Conservation (phyloP, 164 flowering plant species). For the Vitis cinerea region DNA sequence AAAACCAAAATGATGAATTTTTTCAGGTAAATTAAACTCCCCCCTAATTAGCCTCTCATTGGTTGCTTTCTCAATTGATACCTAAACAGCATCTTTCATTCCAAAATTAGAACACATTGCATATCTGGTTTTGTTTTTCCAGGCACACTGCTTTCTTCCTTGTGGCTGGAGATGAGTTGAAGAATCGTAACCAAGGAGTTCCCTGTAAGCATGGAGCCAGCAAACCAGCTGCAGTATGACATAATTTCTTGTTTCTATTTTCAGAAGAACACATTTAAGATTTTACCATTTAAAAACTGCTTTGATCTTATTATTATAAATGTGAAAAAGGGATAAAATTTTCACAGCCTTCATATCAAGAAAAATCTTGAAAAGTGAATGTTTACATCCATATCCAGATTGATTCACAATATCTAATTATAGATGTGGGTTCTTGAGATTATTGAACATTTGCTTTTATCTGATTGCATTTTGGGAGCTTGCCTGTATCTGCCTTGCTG, state of each 20-base stretch:
- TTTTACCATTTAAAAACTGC: too few species aligned
- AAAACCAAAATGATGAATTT: slow-evolving; percentile 85
- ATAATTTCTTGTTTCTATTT: not conserved
- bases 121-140: slow-evolving; percentile 20
- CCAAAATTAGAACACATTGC: not conserved
- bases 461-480: too few species aligned
- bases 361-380: too few species aligned
- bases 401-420: too few species aligned
- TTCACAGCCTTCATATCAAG: too few species aligned
- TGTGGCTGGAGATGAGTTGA: slow-evolving; percentile 92
- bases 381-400: too few species aligned
- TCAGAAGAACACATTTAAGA: not conserved
- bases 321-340: too few species aligned
- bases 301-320: too few species aligned
- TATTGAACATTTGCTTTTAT: too few species aligned
- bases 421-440: too few species aligned
- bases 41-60: not conserved
- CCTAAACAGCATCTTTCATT: too few species aligned
- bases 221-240: slow-evolving; percentile 34
- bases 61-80: not conserved
- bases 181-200: slow-evolving; percentile 46
- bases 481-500: too few species aligned
- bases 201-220: slow-evolving; percentile 49
- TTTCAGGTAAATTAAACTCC: slow-evolving; percentile 47
- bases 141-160: slow-evolving; percentile 97